Conservation (phyloP, 768 basidiomycete species). For the Lactarius evosmus region DNA sequence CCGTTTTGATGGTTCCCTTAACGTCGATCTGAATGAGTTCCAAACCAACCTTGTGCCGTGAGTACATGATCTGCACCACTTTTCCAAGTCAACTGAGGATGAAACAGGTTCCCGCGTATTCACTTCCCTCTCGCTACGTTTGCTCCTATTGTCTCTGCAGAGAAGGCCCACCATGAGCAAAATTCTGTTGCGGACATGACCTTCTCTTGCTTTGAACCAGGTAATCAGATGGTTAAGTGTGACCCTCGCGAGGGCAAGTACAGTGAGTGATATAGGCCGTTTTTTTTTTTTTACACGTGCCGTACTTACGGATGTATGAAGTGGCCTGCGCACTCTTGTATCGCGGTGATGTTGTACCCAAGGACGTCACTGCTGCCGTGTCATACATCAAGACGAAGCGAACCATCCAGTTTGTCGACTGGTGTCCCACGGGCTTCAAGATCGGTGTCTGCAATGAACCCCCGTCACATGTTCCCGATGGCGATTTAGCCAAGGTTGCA, state of each 20-base stretch:
- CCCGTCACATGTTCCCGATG: conserved; percentile 69
- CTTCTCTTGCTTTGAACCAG: conserved; percentile 71
- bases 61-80: conserved; percentile 26
- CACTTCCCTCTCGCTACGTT: conserved; percentile 69
- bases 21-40: conserved; percentile 70
- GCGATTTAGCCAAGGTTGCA: conserved; percentile 73
- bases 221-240: conserved; percentile 79
- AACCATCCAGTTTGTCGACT: conserved; percentile 77
- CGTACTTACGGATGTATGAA: conserved; percentile 23
- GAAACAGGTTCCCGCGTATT: conserved; percentile 53
- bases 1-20: conserved; percentile 63
- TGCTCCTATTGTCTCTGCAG: conserved; percentile 59
- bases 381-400: conserved; percentile 73
- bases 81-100: not conserved
- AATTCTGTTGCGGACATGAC: conserved; percentile 71
- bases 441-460: conserved; percentile 77
- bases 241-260: conserved; percentile 79
- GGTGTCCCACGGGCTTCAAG: conserved; percentile 80
- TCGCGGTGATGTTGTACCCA: conserved; percentile 75
- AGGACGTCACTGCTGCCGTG: conserved; percentile 75
- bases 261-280: conserved; percentile 40
- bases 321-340: conserved; percentile 69
- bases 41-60: conserved; percentile 66
- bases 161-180: conserved; percentile 66
- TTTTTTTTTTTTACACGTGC: not conserved